Evolutionary conservation across 176 grass and related monocot species (phyloP).

Genomic region (Hordeum marinum): DNA sequence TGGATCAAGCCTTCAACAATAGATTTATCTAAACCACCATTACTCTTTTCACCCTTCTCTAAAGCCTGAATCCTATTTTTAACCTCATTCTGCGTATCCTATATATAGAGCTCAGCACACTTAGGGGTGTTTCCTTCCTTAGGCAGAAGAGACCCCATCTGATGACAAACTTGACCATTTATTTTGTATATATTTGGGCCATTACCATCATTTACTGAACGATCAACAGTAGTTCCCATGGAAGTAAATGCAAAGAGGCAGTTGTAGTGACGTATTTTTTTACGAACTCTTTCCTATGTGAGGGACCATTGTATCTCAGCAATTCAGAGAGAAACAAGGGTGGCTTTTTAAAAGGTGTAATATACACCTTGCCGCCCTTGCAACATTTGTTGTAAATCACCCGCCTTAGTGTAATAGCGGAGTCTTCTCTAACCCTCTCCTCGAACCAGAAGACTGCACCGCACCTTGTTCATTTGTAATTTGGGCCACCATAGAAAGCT

Average conservation of each 20-base stretch:
- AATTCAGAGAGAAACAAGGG: background rate
- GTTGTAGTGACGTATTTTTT: background rate
- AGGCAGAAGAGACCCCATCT: background rate
- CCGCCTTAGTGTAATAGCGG: background rate
- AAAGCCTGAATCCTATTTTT: background rate
- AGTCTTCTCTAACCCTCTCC: background rate
- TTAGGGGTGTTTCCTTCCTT: background rate
- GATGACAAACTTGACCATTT: background rate
- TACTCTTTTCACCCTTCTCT: background rate
- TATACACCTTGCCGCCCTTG: background rate
- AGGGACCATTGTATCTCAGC: background rate
- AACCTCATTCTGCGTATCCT: background rate
- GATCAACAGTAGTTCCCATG: background rate
- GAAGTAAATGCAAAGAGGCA: background rate
- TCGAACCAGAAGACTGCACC: background rate
- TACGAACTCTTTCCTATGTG: background rate
- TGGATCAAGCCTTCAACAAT: background rate
- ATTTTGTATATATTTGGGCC: background rate
- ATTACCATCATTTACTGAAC: background rate
- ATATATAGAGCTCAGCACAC: background rate
- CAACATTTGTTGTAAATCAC: background rate
- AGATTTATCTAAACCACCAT: background rate
- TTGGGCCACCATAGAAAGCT: background rate
- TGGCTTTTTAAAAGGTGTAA: background rate
- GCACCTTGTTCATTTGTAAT: background rate